phyloP scores from a whole-genome alignment of 1,284 basidiomycete genomes.

The Microbotryomycetes sp. region DNA sequence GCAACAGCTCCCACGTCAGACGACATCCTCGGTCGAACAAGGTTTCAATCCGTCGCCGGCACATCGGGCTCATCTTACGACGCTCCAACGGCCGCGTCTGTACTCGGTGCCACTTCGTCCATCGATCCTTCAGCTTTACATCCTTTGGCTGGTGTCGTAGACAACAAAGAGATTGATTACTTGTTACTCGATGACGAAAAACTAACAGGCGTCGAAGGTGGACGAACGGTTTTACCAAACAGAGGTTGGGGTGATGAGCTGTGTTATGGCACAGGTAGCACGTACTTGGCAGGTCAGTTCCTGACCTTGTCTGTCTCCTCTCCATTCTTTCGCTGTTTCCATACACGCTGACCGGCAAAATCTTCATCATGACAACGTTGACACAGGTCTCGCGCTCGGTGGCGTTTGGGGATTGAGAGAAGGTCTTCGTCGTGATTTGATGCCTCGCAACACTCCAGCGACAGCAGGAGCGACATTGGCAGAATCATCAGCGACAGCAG shows the following conservation, averaged over 20 bases:
- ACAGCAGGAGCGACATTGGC: conserved; percentile 18
- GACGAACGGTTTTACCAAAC: conserved; percentile 77
- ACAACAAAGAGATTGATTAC: conserved; percentile 72
- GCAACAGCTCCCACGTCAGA: conserved; percentile 17
- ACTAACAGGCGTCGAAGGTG: conserved; percentile 74
- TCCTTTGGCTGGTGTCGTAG: conserved; percentile 71
- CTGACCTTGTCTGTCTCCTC: conserved; percentile 6
- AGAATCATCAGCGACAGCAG: conserved; percentile 15
- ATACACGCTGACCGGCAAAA: conserved; percentile 60
- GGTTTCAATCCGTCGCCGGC: conserved; percentile 16
- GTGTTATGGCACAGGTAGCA: conserved; percentile 98
- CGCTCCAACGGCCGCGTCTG: conserved; percentile 69
- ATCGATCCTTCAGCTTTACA: conserved; percentile 87
- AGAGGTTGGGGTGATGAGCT: conserved; percentile 99
- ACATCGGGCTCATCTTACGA: conserved; percentile 42
- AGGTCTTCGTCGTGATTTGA: conserved; percentile 60
- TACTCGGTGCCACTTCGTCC: conserved; percentile 59
- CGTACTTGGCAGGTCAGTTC: conserved; percentile 91
- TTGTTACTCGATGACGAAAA: conserved; percentile 89
- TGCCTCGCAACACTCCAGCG: conserved; percentile 5
- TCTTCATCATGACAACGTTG: conserved; percentile 37
- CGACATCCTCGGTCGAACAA: conserved; percentile 29
- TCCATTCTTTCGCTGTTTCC: conserved; percentile 35
- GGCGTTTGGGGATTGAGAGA: conserved; percentile 94
- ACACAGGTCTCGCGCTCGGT: conserved; percentile 81